These are phyloP conservation scores for Eremochloa ophiuroides DNA, from an alignment of 176 grass and related monocot species.

Conservation along the genomic window DNA sequence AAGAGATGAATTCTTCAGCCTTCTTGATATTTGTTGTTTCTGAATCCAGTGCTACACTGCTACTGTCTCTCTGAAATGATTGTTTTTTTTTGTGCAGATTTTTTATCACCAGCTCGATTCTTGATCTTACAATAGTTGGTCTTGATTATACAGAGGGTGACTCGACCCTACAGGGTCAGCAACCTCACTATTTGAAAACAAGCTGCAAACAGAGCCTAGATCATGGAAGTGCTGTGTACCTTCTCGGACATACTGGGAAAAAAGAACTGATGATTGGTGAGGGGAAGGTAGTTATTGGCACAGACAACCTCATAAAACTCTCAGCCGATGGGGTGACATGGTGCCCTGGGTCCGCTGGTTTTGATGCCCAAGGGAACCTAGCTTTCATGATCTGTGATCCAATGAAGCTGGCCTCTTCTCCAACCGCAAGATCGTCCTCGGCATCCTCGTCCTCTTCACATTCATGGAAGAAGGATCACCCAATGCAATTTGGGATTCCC, in stretches of 20 bases:
- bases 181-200: constrained; percentile 75
- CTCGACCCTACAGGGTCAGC: constrained; percentile 36
- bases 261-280: constrained; percentile 63
- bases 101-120: constrained; percentile 88
- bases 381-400: constrained; percentile 97
- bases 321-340: constrained; percentile 51
- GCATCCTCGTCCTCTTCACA: constrained; percentile 58
- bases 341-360: constrained; percentile 84
- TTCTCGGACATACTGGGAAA: constrained; percentile 70
- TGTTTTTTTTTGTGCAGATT: constrained; percentile 45
- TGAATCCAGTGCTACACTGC: not conserved
- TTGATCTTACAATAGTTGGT: constrained; percentile 91
- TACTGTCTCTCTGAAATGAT: not conserved
- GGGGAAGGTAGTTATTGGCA: constrained; percentile 77
- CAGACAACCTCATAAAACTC: constrained; percentile 87
- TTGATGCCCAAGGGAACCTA: constrained; percentile 80
- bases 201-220: constrained; percentile 63
- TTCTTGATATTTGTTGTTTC: not conserved
- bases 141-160: constrained; percentile 69
- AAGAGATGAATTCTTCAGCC: not conserved
- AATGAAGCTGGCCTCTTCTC: constrained; percentile 87
- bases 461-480: constrained; percentile 73
- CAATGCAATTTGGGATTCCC: constrained; percentile 75
- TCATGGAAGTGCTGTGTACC: constrained; percentile 72
- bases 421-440: constrained; percentile 49